These are phyloP conservation scores for Fraxinus quadrangulata DNA, from an alignment of 257 asterid species.

Conservation along the genomic window DNA sequence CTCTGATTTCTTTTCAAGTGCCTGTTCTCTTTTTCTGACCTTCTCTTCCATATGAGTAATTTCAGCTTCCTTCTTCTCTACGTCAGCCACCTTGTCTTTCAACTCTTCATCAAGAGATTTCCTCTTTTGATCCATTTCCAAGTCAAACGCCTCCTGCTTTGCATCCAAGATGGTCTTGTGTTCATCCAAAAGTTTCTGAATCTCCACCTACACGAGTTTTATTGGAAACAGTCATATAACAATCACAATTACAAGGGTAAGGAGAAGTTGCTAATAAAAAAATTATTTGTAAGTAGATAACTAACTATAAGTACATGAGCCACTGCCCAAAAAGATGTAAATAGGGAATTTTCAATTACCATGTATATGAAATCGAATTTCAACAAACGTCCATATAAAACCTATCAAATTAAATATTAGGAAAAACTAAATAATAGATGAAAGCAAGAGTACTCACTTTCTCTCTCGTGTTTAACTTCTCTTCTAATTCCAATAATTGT, in stretches of 20 bases:
- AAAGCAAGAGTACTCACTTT: slow-evolving; percentile 49
- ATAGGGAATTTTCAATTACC: background rate
- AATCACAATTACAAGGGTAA: slow-evolving; percentile 20
- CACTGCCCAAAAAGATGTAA: background rate
- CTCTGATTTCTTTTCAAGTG: slow-evolving; percentile 72
- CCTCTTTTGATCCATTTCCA: slow-evolving; percentile 77
- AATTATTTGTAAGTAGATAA: slow-evolving; percentile 11
- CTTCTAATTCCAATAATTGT: slow-evolving; percentile 69
- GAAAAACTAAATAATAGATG: background rate
- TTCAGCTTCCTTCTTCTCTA: slow-evolving; percentile 82
- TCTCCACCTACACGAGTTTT: slow-evolving; percentile 60
- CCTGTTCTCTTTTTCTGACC: slow-evolving; percentile 76
- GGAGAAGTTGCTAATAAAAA: background rate
- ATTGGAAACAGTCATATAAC: slow-evolving; percentile 21
- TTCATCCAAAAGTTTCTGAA: slow-evolving; percentile 86
- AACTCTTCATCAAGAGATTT: slow-evolving; percentile 62
- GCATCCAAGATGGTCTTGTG: slow-evolving; percentile 60
- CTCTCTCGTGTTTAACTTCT: slow-evolving; percentile 67
- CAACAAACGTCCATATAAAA: background rate
- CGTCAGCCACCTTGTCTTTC: slow-evolving; percentile 67
- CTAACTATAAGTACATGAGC: slow-evolving; percentile 1
- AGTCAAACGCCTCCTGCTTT: slow-evolving; percentile 72
- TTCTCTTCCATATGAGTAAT: slow-evolving; percentile 85
- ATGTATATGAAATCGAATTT: background rate
- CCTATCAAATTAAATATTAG: background rate